Evolutionary conservation across 805 yeast genomes (phyloP), one percentile per base, ranked within the genome.

Genomic region (Wickerhamomyces subpelliculosus): DNA sequence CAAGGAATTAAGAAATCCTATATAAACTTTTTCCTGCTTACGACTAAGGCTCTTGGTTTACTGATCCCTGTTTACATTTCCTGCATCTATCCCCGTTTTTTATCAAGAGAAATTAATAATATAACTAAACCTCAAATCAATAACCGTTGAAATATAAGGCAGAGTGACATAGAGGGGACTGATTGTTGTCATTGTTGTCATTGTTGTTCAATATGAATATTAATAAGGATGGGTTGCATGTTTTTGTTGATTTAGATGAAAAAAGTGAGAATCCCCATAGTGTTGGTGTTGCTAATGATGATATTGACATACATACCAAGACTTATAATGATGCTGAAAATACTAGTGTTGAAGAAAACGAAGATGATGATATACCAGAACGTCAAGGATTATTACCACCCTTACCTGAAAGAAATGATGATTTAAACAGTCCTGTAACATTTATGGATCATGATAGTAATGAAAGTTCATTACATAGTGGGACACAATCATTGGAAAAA

Each of bases 361-460:
- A 4, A 23, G 28, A 5, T 5, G 9, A 29, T 12, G 37, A 38
- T 17, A 31, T 38, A 23, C 41, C 41, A 4, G 41, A 38, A 23
- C 32, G 21, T 10, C 26, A 38, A 31, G 41, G 41, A 3, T 24
- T 38, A 20, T 22, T 38, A 21, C 41, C 41, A 5, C 41, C 41
- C 13, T 25, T 38, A 17, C 41, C 41, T 1, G 32, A 38, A 31
- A 5, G 10, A n/a, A 14, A 21, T 14, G 17, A 27, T 12, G 13
- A 8, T 16, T 10, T 4, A 5, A 27, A 27, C n/a, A 14, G 11
- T 13, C 9, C 9, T n/a, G n/a, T 13, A 7, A 26, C 17, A 13
- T 16, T 17, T 8, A 12, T 27, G 3, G 5, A 16, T 27, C 16
- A 27, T 16, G 29, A 27, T 14, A 19, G 16, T 27, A 27, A 27